These are phyloP conservation scores for Allantophomopsis cytisporea DNA, from an alignment of 2,329 filamentous ascomycete genomes.

Conservation along the genomic window DNA sequence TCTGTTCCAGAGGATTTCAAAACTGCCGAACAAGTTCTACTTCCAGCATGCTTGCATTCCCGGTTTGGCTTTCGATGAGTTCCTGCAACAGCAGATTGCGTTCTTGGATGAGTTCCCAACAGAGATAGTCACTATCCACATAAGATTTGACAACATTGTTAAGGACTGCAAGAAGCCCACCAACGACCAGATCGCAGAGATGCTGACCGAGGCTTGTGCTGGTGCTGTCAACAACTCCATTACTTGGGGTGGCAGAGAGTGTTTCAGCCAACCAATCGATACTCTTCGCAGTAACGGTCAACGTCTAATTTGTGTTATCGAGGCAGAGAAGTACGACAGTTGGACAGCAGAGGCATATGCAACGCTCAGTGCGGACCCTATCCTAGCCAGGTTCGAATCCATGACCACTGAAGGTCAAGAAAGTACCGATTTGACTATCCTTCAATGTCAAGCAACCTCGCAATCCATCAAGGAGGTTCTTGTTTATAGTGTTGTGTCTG, in stretches of 20 bases:
- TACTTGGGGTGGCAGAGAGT: conserved; percentile 20
- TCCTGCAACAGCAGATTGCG: conserved; percentile 24
- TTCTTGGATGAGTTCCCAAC: conserved; percentile 26
- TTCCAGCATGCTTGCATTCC: conserved; percentile 36
- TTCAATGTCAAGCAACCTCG: conserved; percentile 37
- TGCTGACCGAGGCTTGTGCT: conserved; percentile 21
- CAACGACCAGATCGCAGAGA: conserved; percentile 24
- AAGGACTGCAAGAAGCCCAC: conserved; percentile 27
- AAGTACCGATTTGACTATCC: conserved; percentile 23
- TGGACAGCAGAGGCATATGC: conserved; percentile 27
- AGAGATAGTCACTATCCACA: conserved; percentile 34
- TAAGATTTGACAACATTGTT: conserved; percentile 34
- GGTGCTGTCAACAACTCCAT: conserved; percentile 14
- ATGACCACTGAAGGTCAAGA: conserved; percentile 18
- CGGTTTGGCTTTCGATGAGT: conserved; percentile 30
- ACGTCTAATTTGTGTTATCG: conserved; percentile 23
- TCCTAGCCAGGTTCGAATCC: conserved; percentile 21
- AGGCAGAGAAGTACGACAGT: conserved; percentile 23
- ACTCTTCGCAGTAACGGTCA: conserved; percentile 20
- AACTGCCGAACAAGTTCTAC: conserved; percentile 30
- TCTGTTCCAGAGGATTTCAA: conserved; percentile 20
- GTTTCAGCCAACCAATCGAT: conserved; percentile 14
- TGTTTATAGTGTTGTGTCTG: conserved; percentile 27
- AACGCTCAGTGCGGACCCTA: conserved; percentile 23
- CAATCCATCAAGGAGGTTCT: conserved; percentile 32